phyloP scores from a whole-genome alignment of 176 grass and related monocot species.

The Oryza glaberrima region DNA sequence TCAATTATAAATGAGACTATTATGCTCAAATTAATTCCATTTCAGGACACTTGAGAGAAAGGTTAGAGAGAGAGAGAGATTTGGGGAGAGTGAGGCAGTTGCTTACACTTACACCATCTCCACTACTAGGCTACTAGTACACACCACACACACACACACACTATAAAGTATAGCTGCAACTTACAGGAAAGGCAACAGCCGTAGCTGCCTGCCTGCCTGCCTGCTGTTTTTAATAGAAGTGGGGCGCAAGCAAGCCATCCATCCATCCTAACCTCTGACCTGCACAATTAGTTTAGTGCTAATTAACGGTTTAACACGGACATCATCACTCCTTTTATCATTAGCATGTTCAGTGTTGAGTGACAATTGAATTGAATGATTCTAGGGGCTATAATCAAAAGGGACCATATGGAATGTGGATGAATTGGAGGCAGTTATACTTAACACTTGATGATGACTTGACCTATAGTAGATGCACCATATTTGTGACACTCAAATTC shows the following conservation, averaged over 20 bases:
- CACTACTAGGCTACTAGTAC: conserved; percentile 61
- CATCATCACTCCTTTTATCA: conserved; percentile 29
- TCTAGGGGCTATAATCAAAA: neutral
- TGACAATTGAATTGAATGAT: conserved; percentile 29
- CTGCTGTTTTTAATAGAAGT: conserved; percentile 38
- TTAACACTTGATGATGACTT: conserved; percentile 47
- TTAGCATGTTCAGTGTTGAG: conserved; percentile 28
- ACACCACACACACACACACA: conserved; percentile 25
- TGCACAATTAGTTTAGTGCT: conserved; percentile 15
- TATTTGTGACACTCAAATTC: neutral
- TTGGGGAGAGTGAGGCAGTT: conserved; percentile 46
- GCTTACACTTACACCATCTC: conserved; percentile 58
- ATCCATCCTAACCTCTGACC: conserved; percentile 47
- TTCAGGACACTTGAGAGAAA: conserved; percentile 27
- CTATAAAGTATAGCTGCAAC: conserved; percentile 44
- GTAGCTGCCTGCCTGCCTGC: conserved; percentile 3
- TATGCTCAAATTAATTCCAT: conserved; percentile 44
- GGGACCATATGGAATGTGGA: neutral
- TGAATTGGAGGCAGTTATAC: conserved; percentile 24
- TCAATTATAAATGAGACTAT: neutral
- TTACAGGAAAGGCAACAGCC: conserved; percentile 59
- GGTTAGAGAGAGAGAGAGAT: conserved; percentile 3
- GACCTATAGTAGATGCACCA: conserved; percentile 4
- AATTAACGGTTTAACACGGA: conserved; percentile 40
- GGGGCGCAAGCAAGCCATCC: conserved; percentile 40